Percentiles rank a stretch among this genome's conserved stretches.
phyloP scores from a whole-genome alignment of 2,329 filamentous ascomycete species.

The Tothia fuscella region DNA sequence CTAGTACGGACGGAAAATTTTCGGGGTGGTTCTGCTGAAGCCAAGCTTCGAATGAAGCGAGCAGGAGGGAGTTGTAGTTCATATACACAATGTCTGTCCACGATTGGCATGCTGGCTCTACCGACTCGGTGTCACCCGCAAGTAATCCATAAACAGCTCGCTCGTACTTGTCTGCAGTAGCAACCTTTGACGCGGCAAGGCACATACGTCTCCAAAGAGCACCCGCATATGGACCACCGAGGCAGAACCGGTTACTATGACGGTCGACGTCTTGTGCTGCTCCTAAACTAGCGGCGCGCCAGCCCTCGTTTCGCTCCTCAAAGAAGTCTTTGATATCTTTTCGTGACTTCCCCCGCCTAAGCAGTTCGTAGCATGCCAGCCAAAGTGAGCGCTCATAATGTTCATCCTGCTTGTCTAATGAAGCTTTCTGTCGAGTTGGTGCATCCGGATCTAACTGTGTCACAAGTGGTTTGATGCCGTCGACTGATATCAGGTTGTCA shows the following conservation, averaged over 20 bases:
- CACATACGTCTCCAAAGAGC: constrained; percentile 67
- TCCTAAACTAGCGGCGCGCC: constrained; percentile 68
- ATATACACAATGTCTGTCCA: constrained; percentile 86
- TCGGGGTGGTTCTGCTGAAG: constrained; percentile 44
- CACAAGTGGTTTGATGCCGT: constrained; percentile 51
- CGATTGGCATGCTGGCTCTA: constrained; percentile 60
- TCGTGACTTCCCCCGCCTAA: constrained; percentile 69
- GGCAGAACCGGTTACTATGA: constrained; percentile 27
- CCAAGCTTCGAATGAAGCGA: constrained; percentile 68
- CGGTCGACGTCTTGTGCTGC: constrained; percentile 35
- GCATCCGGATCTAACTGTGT: constrained; percentile 91
- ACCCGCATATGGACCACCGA: constrained; percentile 28
- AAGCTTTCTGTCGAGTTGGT: constrained; percentile 62
- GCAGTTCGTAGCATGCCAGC: constrained; percentile 87
- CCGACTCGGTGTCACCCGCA: constrained; percentile 69
- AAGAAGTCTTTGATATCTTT: constrained; percentile 75
- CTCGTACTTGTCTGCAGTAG: constrained; percentile 64
- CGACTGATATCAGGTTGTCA: constrained; percentile 28
- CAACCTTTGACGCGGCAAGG: constrained; percentile 55
- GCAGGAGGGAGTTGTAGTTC: constrained; percentile 74
- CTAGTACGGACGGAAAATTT: constrained; percentile 40
- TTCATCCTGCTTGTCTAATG: constrained; percentile 69
- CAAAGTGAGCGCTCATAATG: constrained; percentile 85
- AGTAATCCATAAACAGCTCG: constrained; percentile 81
- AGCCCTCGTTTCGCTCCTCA: constrained; percentile 70